These are phyloP conservation scores for Aspergillus sp. DNA, from an alignment of 2,329 filamentous ascomycete species.

Conservation along the genomic window DNA sequence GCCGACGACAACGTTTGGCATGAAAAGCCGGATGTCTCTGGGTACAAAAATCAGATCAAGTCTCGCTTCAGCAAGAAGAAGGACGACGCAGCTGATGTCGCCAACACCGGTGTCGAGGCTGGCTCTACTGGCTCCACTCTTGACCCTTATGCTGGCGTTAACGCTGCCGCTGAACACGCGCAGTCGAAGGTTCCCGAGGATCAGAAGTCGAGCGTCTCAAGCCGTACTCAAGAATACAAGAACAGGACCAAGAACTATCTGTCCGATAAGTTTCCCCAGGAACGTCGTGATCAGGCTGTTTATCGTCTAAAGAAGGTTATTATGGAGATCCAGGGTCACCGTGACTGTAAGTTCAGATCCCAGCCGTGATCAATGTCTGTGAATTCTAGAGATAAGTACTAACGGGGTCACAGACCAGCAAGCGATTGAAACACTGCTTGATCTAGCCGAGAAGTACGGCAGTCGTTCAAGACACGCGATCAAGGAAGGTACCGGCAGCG, in stretches of 20 bases:
- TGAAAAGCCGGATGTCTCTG: constrained; percentile 74
- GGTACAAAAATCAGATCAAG: constrained; percentile 65
- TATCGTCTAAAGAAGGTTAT: constrained; percentile 98
- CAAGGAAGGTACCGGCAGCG: constrained; percentile 63
- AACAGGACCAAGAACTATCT: constrained; percentile 69
- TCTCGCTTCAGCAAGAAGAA: constrained; percentile 54
- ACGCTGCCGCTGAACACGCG: constrained; percentile 31
- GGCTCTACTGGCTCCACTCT: constrained; percentile 56
- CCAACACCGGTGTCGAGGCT: constrained; percentile 53
- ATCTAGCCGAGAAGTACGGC: constrained; percentile 80
- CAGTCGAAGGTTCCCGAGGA: constrained; percentile 63
- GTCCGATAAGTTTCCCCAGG: constrained; percentile 81
- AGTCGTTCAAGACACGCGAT: constrained; percentile 68
- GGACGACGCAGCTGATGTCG: constrained; percentile 56
- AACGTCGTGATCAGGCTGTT: constrained; percentile 88
- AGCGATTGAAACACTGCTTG: constrained; percentile 84
- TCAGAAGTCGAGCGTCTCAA: constrained; percentile 59
- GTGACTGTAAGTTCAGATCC: constrained; percentile 64
- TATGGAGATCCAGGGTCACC: constrained; percentile 91
- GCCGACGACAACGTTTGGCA: constrained; percentile 94
- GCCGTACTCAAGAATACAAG: constrained; percentile 37
- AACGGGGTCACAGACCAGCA: constrained; percentile 61
- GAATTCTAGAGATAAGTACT: constrained; percentile 1
- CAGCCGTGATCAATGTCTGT: not conserved
- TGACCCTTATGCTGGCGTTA: constrained; percentile 46